These are phyloP conservation scores for Plectosphaerella plurivora DNA, from an alignment of 2,329 filamentous ascomycete genomes.

Conservation along the genomic window DNA sequence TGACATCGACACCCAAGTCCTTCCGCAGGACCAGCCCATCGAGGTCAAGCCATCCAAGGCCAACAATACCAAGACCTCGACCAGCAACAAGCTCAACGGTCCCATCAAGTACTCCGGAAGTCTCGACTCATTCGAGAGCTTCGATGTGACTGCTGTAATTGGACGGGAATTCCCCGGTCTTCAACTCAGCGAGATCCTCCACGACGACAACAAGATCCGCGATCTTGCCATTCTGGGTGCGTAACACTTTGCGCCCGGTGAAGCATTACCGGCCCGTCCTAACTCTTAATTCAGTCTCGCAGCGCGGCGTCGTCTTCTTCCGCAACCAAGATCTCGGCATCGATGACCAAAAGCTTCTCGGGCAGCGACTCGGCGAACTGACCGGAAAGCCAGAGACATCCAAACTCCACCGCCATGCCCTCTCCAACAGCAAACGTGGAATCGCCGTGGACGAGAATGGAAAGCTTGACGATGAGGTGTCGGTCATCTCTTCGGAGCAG, in stretches of 20 bases:
- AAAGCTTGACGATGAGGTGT: conserved; percentile 42
- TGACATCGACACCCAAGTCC: conserved; percentile 15
- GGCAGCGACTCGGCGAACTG: conserved; percentile 40
- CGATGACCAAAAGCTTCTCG: conserved; percentile 46
- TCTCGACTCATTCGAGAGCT: conserved; percentile 22
- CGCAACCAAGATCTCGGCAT: conserved; percentile 44
- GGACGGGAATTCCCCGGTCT: conserved; percentile 33
- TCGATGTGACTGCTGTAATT: conserved; percentile 31
- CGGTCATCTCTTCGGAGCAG: conserved; percentile 40
- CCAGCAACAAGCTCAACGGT: conserved; percentile 12
- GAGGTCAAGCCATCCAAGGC: background rate
- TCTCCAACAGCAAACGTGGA: conserved; percentile 40
- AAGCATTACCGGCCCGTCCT: background rate
- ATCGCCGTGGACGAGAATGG: conserved; percentile 37
- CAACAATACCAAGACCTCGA: conserved; percentile 10
- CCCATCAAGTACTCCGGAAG: conserved; percentile 20
- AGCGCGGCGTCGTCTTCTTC: conserved; percentile 50
- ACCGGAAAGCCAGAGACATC: conserved; percentile 41
- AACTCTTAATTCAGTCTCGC: conserved; percentile 32
- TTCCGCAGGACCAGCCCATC: conserved; percentile 1
- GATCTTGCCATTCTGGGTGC: conserved; percentile 23
- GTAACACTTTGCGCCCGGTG: background rate
- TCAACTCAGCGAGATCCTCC: conserved; percentile 27
- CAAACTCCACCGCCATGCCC: conserved; percentile 38
- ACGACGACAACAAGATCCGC: conserved; percentile 22